These are phyloP conservation scores for Camellia oleifera DNA, from an alignment of 179 eudicot genomes.

Conservation along the genomic window DNA sequence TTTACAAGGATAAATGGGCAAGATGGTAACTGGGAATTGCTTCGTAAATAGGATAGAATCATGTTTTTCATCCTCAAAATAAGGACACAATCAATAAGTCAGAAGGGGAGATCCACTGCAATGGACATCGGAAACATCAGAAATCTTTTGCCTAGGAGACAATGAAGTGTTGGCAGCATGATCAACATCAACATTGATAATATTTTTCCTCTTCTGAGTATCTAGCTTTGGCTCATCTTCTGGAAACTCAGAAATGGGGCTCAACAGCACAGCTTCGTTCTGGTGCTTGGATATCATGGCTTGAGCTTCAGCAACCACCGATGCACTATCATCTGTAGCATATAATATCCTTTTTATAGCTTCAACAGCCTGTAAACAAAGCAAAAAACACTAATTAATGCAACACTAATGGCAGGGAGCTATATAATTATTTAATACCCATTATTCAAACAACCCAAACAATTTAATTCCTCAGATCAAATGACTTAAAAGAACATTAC, in stretches of 20 bases:
- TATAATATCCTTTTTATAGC: constrained; percentile 74
- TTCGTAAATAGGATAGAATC: not conserved
- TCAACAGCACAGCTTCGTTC: constrained; percentile 26
- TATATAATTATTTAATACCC: not conserved
- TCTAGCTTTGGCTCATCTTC: constrained; percentile 40
- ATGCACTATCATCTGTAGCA: constrained; percentile 65
- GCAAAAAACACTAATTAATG: constrained; percentile 7
- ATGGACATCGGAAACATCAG: constrained; percentile 78
- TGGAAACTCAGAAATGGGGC: constrained; percentile 36
- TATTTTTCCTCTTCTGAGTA: constrained; percentile 68
- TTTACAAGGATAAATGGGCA: not conserved
- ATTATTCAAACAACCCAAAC: not conserved
- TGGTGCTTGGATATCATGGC: constrained; percentile 55
- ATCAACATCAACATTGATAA: constrained; percentile 63
- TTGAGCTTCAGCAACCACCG: constrained; percentile 73
- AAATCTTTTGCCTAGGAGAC: constrained; percentile 75
- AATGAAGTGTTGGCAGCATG: constrained; percentile 53
- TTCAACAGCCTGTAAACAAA: constrained; percentile 52
- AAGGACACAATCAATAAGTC: constrained; percentile 29
- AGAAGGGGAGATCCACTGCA: constrained; percentile 57
- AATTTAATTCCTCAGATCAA: not conserved
- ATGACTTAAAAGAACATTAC: constrained; percentile 30
- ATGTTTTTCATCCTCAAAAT: not conserved
- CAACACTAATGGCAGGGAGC: too few relatives aligned
- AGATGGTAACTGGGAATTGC: not conserved